These are phyloP conservation scores for Puccinia hordei DNA, from an alignment of 1,284 basidiomycete genomes.

Conservation along the genomic window DNA sequence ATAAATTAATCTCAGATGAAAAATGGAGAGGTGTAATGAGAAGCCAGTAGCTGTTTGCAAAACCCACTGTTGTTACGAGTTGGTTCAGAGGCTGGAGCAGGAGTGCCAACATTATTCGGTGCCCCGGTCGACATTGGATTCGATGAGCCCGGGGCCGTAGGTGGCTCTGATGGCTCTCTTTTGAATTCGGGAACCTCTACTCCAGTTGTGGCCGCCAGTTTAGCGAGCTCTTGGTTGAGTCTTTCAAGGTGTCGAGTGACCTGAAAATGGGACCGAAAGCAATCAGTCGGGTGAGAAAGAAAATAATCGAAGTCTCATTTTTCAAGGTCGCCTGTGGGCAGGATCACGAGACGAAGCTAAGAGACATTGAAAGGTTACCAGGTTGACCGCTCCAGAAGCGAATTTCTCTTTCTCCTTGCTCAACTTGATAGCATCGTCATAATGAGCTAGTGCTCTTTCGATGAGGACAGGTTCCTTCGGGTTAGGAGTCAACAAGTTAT, in stretches of 20 bases:
- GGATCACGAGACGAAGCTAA: neutral
- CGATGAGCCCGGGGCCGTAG: conserved; percentile 18
- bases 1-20: neutral
- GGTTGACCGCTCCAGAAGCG: conserved; percentile 43
- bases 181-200: conserved; percentile 47
- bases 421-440: conserved; percentile 50
- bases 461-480: conserved; percentile 42
- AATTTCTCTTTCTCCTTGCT: conserved; percentile 50
- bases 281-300: neutral
- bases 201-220: conserved; percentile 35
- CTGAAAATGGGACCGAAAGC: neutral
- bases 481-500: conserved; percentile 49
- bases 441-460: conserved; percentile 44
- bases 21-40: neutral
- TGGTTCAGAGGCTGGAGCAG: conserved; percentile 17
- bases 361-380: conserved; percentile 14
- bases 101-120: conserved; percentile 13
- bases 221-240: conserved; percentile 45
- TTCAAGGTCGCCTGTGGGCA: neutral
- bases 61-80: conserved; percentile 39
- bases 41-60: neutral
- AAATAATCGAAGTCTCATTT: neutral
- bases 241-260: conserved; percentile 45
- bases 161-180: conserved; percentile 25
- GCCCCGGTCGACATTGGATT: conserved; percentile 18